Percentiles rank a stretch among this genome's conserved stretches.
phyloP scores from a whole-genome alignment of 2,329 filamentous ascomycete species.

The Neofusicoccum ribis region DNA sequence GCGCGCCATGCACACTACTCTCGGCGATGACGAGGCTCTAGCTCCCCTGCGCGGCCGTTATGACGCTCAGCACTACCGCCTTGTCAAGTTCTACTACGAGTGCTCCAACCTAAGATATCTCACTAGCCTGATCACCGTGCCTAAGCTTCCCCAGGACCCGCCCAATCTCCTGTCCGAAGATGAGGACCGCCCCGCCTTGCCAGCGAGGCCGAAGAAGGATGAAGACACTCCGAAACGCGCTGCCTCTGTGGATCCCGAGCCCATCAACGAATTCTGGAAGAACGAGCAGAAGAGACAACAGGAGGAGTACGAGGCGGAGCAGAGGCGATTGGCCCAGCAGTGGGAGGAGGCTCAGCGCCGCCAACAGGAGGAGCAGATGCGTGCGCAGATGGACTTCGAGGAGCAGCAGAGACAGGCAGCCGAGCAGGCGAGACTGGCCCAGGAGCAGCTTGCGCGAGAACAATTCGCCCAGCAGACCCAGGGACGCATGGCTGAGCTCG shows the following conservation, averaged over 20 bases:
- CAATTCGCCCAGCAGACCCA: slow-evolving; percentile 94
- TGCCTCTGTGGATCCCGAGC: slow-evolving; percentile 74
- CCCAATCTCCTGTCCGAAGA: slow-evolving; percentile 86
- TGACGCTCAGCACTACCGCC: slow-evolving; percentile 91
- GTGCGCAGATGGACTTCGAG: slow-evolving; percentile 93
- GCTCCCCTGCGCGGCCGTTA: slow-evolving; percentile 86
- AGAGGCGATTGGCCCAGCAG: slow-evolving; percentile 81
- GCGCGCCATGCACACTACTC: slow-evolving; percentile 92
- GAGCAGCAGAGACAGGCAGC: slow-evolving; percentile 85
- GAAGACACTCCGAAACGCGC: slow-evolving; percentile 60
- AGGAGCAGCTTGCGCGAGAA: slow-evolving; percentile 84
- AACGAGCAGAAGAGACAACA: slow-evolving; percentile 88
- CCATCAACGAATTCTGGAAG: slow-evolving; percentile 98
- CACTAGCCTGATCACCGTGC: slow-evolving; percentile 92
- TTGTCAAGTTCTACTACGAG: slow-evolving; percentile 98
- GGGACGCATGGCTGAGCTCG: slow-evolving; percentile 90
- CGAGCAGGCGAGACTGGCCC: slow-evolving; percentile 87
- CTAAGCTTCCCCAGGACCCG: slow-evolving; percentile 90
- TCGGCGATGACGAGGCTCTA: slow-evolving; percentile 89
- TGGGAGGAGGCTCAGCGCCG: slow-evolving; percentile 78
- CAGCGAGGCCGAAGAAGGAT: slow-evolving; percentile 70
- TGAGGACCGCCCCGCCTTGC: slow-evolving; percentile 73
- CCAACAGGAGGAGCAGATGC: slow-evolving; percentile 79
- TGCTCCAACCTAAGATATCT: slow-evolving; percentile 97
- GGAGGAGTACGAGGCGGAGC: slow-evolving; percentile 92